Evolutionary conservation across 148 eudicot species (phyloP), one percentile per base, ranked within the genome.

Genomic region (Arbutus unedo): DNA sequence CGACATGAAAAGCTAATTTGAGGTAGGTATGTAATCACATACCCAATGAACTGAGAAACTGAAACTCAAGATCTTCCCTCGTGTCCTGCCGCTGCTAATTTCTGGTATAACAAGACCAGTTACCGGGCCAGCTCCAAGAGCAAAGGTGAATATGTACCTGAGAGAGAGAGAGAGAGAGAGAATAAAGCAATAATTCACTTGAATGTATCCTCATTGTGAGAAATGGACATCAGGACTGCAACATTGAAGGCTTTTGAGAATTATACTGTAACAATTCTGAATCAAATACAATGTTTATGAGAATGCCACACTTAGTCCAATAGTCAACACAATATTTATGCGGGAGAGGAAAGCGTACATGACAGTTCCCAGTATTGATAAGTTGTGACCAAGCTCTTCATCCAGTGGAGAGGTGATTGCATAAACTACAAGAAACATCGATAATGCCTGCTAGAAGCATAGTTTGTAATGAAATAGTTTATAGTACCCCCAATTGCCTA

Each of bases 41-140:
- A 66, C 71, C 71, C 71, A 66, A 66, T 66, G 71, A 43, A 66
- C 48, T 18, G 93, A 91, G 87, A 93, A 91, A 87, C 97, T 93
- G 88, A 93, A 89, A 84, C 92, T 85, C 93, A 93, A 85, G 73
- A 93, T 90, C 85, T 90, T 93, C 83, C 93, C 97, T 49, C 97
- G 91, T 87, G 91, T 88, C 71, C 93, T 90, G 88, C 85, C 90
- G 89, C 95, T 87, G 88, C 97, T 92, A 59, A 93, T 90, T 89
- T 93, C 97, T 60, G 95, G 97, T 84, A 93, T 93, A 48, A 93
- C 82, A 59, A 93, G 84, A 64, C 93, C 97, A 72, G 97, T 93
- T 59, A 90, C 95, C 79, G 97, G 95, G 11, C 97, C 97, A 82
- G 95, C 97, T 89, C 97, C 95, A 82, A 91, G 44, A 38, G 97